Base-by-base conservation (phyloP, 108 stramenopile genomes). In the Pseudonitzschia delicatissima region DNA sequence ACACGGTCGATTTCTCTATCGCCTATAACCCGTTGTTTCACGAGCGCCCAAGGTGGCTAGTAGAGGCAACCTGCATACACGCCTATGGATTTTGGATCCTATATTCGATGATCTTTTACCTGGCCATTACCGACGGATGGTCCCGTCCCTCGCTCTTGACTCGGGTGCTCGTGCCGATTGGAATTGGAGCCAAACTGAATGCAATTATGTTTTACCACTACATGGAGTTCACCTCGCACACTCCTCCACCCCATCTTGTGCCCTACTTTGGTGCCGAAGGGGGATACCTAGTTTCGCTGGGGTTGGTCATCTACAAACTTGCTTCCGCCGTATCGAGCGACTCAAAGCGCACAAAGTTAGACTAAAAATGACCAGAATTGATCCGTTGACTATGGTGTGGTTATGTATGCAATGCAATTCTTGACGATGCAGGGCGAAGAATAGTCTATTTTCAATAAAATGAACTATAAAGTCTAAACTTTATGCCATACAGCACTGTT, bases 191-290 rank as follows among this genome's bases (percentile, higher is more conserved):
- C 18, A 61, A 61, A 36, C 1, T 61, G 40, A 40, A 61, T 26
- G 60, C 60, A 8, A 42, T 61, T 23, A 18, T 61, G 3, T 61
- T 61, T 42, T 61, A 61, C 8, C 60, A 61, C 5, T 61, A 61
- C 26, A 61, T 61, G 60, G 60, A 61, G 18, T 61, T 61, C 5
- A 61, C 60, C 26, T 61, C 60, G 9, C 36, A 61, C 37, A 39
- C 20, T 18, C 60, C 60, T 5, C 60, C 60, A 7, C 60, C 60
- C 25, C 37, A 61, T 61, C 60, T 61, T 2, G 0, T 61, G 35
- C 3, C 39, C 20, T 61, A 61, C n/a, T 61, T 61, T 36, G 37
- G 60, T 25, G 32, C 60, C n/a, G 60, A 61, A 26, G 60, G 60
- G 0, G 18, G 25, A 9, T 61, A 61, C 27, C 21, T 61, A 42